phyloP scores from a whole-genome alignment of 371 early-diverging fungal species.

The Fennellomyces sp. region DNA sequence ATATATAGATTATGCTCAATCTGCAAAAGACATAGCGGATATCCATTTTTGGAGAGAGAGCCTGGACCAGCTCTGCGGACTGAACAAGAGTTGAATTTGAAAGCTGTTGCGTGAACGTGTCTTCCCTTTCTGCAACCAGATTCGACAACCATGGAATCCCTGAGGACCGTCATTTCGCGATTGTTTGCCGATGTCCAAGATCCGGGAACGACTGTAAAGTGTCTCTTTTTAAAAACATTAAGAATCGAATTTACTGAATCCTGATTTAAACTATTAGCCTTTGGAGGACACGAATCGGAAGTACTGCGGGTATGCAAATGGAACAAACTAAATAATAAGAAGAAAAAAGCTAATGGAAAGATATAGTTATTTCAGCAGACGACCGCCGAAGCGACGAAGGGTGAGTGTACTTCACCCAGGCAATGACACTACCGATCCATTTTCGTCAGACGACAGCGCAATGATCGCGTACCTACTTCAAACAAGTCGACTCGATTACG shows the following conservation, averaged over 20 bases:
- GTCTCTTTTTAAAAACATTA: not conserved
- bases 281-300: conserved; percentile 10
- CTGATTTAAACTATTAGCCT: not conserved
- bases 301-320: conserved; percentile 20
- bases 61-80: too few relatives aligned
- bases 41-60: too few relatives aligned
- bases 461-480: conserved; percentile 26
- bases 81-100: too few relatives aligned
- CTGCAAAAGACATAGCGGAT: too few relatives aligned
- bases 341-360: not conserved
- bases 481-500: conserved; percentile 36
- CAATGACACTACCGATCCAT: conserved; percentile 4
- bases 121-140: too few relatives aligned
- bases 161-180: conserved; percentile 45
- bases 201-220: conserved; percentile 26
- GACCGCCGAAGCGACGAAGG: conserved; percentile 41
- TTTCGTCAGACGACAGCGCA: conserved; percentile 21
- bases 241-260: not conserved
- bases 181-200: conserved; percentile 47
- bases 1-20: too few relatives aligned
- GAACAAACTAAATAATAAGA: not conserved
- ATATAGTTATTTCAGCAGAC: conserved; percentile 25
- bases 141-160: conserved; percentile 55
- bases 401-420: conserved; percentile 40
- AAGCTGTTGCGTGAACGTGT: too few relatives aligned